Base-by-base conservation (phyloP, 2,329 filamentous ascomycete genomes). In the Leptoxyphium fumago region DNA sequence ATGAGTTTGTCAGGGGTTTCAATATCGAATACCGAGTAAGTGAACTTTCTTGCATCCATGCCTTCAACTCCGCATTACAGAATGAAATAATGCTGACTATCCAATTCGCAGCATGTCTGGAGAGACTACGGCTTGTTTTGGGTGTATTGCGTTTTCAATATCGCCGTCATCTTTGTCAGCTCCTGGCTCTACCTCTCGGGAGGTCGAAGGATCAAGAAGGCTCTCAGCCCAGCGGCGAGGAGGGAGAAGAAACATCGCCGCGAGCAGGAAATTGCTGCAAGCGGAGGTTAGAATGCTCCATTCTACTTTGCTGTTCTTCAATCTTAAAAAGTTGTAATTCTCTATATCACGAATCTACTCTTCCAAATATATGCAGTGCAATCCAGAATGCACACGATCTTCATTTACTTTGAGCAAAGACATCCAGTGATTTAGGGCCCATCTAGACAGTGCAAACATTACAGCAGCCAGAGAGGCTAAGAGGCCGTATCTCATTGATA, bases 111-210 rank as follows among this genome's bases (percentile, higher is more conserved):
- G 82, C 42, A 77, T 80, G 50, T 76, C 70, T 83, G 79, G 78
- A 68, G 78, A 46, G 81, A 84, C 55, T 82, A 75, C 47, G 80
- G 79, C 4, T 68, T 84, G 36, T 64, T 82, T 52, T 83, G 77
- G 73, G 75, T 66, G 0, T 84, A 72, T 49, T 72, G 82, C 34
- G 43, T 64, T 0, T 80, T 82, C 56, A 80, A 84, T 52, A 68
- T 79, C 13, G 32, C 13, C 5, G 32, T 36, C 32, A 36, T 36
- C 3, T 36, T 36, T 9, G 9, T 36, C 32, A 5, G 32, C 32
- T 73, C 69, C 0, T 77, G 72, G 71, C 48, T 76, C 1, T 76
- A 74, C 56, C 60, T 78, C 14, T 57, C 59, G n/a, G 64, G 64
- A 9, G 49, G 56, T 7, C 55, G 55, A 38, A 61, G 61, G 50